These are phyloP conservation scores for Azolla pinnata DNA, from an alignment of 75 land plant species.

Conservation along the genomic window DNA sequence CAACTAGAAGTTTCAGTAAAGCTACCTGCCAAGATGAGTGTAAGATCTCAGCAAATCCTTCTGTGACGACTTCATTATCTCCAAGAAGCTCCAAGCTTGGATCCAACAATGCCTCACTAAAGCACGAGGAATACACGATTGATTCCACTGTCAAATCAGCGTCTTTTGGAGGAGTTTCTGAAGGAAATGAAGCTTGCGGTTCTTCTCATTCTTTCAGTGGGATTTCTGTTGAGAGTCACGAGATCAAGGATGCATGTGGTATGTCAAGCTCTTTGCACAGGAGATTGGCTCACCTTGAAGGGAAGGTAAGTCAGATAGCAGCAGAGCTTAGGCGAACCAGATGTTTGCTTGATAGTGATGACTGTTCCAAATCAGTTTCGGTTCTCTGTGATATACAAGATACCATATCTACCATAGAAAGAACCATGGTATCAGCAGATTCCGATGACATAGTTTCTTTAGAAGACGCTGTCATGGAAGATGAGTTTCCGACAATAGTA, in stretches of 20 bases:
- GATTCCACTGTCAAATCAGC: too few species aligned
- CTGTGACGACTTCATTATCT: too few species aligned
- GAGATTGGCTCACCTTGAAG: constrained; percentile 75
- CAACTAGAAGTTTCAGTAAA: too few species aligned
- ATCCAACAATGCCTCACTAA: not conserved
- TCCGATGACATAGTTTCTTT: constrained; percentile 6
- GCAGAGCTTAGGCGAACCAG: constrained; percentile 72
- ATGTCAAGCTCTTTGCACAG: constrained; percentile 47
- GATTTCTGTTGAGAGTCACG: not conserved
- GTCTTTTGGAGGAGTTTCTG: not conserved
- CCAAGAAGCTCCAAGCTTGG: not conserved
- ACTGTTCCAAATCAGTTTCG: constrained; percentile 44
- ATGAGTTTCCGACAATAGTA: not conserved
- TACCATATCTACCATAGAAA: constrained; percentile 65
- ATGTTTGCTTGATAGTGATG: constrained; percentile 65
- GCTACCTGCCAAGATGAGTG: too few species aligned
- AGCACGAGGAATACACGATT: not conserved
- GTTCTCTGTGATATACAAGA: constrained; percentile 71
- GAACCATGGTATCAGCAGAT: constrained; percentile 43
- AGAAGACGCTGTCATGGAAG: not conserved
- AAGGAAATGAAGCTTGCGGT: not conserved
- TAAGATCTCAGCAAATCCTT: too few species aligned
- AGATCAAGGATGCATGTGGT: not conserved
- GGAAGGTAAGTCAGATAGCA: constrained; percentile 71
- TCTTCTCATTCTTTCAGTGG: not conserved